Evolutionary conservation across 139 green algal genomes (phyloP).

Genomic region (Volvox reticuliferus): DNA sequence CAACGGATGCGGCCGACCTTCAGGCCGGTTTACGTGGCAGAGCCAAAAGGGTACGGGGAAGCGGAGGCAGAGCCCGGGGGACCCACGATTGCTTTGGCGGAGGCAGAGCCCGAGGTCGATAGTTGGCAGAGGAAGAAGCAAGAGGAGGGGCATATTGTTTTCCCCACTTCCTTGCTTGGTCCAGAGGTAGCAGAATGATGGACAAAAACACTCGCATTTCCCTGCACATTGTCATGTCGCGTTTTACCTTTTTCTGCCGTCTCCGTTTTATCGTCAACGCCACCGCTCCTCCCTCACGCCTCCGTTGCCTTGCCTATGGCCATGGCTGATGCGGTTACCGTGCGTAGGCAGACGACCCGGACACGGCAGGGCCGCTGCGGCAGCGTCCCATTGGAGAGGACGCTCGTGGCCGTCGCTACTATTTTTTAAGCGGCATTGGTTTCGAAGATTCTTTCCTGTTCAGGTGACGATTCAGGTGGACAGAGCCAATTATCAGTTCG

Average conservation of each 20-base stretch:
- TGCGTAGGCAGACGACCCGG: conserved; percentile 12
- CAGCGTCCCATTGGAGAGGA: conserved; percentile 57
- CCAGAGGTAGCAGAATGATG: too few species aligned
- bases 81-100: background rate
- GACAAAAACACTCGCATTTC: too few species aligned
- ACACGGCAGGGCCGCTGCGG: conserved; percentile 56
- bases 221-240: too few species aligned
- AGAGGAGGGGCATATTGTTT: background rate
- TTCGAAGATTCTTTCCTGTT: conserved; percentile 69
- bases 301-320: too few species aligned
- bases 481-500: too few species aligned
- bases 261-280: too few species aligned
- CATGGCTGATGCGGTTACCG: too few species aligned
- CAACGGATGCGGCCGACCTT: background rate
- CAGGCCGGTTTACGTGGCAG: background rate
- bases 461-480: background rate
- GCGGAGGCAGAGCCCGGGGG: background rate
- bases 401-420: conserved; percentile 53
- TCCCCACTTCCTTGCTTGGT: too few species aligned
- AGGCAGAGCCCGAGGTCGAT: background rate
- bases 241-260: too few species aligned
- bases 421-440: conserved; percentile 46
- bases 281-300: too few species aligned
- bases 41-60: background rate
- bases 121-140: background rate